Conservation (phyloP, 2,329 filamentous ascomycete species). For the Phialophora verrucosa region DNA sequence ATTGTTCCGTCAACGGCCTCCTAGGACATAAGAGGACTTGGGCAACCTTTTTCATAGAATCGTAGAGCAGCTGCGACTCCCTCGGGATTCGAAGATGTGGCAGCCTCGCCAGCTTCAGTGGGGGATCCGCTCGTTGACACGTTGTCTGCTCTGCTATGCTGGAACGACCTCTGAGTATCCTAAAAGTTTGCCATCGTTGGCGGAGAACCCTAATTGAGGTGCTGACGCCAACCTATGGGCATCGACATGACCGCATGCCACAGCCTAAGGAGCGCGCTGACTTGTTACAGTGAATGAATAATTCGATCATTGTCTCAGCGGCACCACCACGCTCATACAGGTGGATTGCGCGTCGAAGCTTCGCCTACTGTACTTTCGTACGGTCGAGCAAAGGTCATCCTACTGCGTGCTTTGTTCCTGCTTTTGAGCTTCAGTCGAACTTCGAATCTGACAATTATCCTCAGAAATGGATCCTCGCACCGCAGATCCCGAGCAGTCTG, state of each 20-base stretch:
- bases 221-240: no score
- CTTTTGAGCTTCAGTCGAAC: background rate
- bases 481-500: constrained; percentile 26
- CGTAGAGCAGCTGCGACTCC: background rate
- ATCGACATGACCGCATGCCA: no score
- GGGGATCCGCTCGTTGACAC: no score
- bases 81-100: no score
- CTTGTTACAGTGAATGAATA: background rate
- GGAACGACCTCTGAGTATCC: no score
- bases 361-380: background rate
- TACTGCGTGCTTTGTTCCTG: background rate
- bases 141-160: no score
- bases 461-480: constrained; percentile 27
- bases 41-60: background rate
- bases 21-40: background rate
- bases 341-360: background rate
- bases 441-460: background rate
- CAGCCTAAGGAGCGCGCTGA: no score
- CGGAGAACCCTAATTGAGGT: no score
- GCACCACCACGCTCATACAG: no score
- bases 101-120: no score
- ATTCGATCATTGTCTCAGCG: background rate
- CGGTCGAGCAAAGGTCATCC: background rate
- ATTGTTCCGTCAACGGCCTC: background rate
- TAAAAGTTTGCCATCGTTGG: no score